Percentiles rank a stretch among this genome's conserved stretches.
These are phyloP conservation scores for Beauveria brongniartii DNA, from an alignment of 2,329 filamentous ascomycete genomes.

Conservation along the genomic window DNA sequence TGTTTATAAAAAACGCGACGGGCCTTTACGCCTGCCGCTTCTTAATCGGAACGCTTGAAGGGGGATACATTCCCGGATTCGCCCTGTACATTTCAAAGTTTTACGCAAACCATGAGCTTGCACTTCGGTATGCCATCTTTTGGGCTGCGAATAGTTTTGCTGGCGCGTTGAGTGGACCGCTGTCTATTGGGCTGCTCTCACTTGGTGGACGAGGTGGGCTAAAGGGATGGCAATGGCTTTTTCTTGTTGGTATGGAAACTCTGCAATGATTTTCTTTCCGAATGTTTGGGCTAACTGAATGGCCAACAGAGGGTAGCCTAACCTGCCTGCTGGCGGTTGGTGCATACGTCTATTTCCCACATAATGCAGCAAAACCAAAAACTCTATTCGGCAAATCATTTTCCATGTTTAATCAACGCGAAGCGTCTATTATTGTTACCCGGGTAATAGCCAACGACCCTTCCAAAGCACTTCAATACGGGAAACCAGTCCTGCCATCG, in stretches of 20 bases:
- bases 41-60: slow-evolving; percentile 23
- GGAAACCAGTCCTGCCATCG: slow-evolving; percentile 16
- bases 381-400: slow-evolving; percentile 19
- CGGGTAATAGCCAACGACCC: slow-evolving; percentile 23
- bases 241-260: slow-evolving; percentile 19
- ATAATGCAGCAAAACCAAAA: slow-evolving; percentile 19
- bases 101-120: slow-evolving; percentile 23
- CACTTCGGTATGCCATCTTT: slow-evolving; percentile 21
- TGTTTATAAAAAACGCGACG: slow-evolving; percentile 19
- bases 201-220: slow-evolving; percentile 19
- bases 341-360: slow-evolving; percentile 22
- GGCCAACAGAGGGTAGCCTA: slow-evolving; percentile 19
- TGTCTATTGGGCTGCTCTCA: slow-evolving; percentile 21
- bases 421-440: slow-evolving; percentile 21
- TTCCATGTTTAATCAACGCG: slow-evolving; percentile 18
- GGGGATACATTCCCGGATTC: slow-evolving; percentile 25
- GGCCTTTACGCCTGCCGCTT: slow-evolving; percentile 21
- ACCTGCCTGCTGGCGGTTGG: slow-evolving; percentile 18
- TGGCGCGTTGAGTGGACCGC: slow-evolving; percentile 19
- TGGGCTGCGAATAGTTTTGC: slow-evolving; percentile 24
- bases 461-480: slow-evolving; percentile 19
- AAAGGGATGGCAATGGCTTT: slow-evolving; percentile 24
- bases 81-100: slow-evolving; percentile 23
- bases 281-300: no score
- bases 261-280: no score